Base-by-base conservation (phyloP, 352 stramenopile species). In the Phytophthora megakarya region DNA sequence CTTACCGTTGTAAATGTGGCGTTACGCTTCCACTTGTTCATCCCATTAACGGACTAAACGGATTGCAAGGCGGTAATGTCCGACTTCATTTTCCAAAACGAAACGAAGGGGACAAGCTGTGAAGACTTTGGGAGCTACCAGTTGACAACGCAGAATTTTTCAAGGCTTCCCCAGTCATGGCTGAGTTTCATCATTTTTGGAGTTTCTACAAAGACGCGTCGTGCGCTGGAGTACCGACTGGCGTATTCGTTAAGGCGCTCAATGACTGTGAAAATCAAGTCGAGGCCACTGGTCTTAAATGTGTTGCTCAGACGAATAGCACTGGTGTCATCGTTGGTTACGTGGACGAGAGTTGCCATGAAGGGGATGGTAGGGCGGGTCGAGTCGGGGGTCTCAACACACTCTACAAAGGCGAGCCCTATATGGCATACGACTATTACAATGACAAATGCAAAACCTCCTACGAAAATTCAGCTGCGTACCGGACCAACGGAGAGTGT, bases 401-500 rank as follows among this genome's bases (percentile, higher is more conserved):
- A 18, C 53, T 61, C 40, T 61, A 28, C 40, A 21, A 16, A 5
- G 28, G 9, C 8, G 49, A 46, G 19, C n/a, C 49, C 5, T 57
- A 47, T n/a, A 57, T 57, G 49, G 49, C 49, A 10, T 57, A 57
- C 22, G 35, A 57, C 35, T 47, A 57, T 35, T 57, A 47, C 8
- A 21, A 57, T n/a, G 33, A 37, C 22, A 16, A 21, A 11, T 35
- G n/a, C n/a, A n/a, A n/a, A n/a, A n/a, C n/a, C n/a, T n/a, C n/a
- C 30, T 61, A 52, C 21, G 28, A 35, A 16, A 47, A 47, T 48
- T 47, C 49, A 28, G 35, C n/a, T 18, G 22, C 49, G 37, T 58
- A 58, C 22, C 49, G 33, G 7, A 35, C 35, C 23, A 58, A 11
- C n/a, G 49, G 23, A 3, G 37, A 39, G 8, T 57, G 49, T 30